phyloP scores from a whole-genome alignment of 495 filamentous ascomycete species.

The Choiromyces venosus region DNA sequence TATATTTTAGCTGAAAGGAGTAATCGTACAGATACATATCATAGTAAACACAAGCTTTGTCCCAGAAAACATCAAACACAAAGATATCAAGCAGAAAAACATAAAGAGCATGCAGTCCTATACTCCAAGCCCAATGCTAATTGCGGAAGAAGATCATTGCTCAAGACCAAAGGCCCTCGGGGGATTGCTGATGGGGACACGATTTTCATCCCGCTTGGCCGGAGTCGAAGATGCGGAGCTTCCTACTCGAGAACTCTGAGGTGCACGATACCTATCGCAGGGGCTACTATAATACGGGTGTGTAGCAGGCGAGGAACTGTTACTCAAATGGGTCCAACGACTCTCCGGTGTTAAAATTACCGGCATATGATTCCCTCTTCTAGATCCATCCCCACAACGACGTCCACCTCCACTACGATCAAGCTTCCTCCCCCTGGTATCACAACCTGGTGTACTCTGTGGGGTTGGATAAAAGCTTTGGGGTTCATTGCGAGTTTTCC shows the following conservation, averaged over 20 bases:
- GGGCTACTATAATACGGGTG: neutral
- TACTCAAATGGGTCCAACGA: neutral
- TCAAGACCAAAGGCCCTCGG: neutral
- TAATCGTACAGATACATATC: neutral
- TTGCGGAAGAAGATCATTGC: neutral
- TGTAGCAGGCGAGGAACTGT: neutral
- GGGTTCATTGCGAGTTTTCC: neutral
- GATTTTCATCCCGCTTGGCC: neutral
- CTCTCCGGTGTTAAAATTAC: neutral
- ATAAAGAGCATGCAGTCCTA: neutral
- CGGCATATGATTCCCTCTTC: neutral
- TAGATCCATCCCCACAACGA: neutral
- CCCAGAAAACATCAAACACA: neutral
- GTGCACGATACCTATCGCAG: neutral
- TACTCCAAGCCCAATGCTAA: neutral
- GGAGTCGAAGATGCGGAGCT: neutral
- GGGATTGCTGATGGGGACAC: neutral
- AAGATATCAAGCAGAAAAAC: neutral
- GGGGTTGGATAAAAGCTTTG: neutral
- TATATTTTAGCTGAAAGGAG: neutral
- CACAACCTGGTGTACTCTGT: neutral
- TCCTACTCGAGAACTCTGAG: neutral
- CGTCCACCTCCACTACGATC: neutral
- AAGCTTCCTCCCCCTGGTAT: neutral
- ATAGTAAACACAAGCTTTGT: neutral